phyloP scores from a whole-genome alignment of 257 asterid genomes.

The Gentiana macrophylla region DNA sequence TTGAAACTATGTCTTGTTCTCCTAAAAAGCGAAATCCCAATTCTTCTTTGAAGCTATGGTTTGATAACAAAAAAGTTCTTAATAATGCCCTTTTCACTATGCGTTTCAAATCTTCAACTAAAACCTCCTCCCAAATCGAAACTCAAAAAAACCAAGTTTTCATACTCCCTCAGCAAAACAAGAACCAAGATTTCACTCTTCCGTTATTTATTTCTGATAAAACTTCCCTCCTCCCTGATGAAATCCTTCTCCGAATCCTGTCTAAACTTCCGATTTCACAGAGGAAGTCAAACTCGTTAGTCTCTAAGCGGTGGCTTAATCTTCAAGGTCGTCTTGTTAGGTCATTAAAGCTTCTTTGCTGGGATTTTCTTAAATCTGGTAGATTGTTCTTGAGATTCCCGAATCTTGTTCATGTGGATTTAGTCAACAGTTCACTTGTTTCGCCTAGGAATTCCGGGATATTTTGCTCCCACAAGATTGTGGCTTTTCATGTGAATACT shows the following conservation, averaged over 20 bases:
- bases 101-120: slow-evolving; percentile 43
- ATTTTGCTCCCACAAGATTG: slow-evolving; percentile 25
- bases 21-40: slow-evolving; percentile 33
- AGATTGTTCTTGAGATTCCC: slow-evolving; percentile 67
- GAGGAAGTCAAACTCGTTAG: slow-evolving; percentile 45
- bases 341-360: slow-evolving; percentile 61
- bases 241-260: slow-evolving; percentile 51
- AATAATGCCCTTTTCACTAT: slow-evolving; percentile 46
- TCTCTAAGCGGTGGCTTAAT: slow-evolving; percentile 71
- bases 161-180: slow-evolving; percentile 17
- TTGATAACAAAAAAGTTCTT: slow-evolving; percentile 50
- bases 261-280: slow-evolving; percentile 50
- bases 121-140: slow-evolving; percentile 12
- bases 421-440: slow-evolving; percentile 37
- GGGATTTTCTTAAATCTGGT: slow-evolving; percentile 69
- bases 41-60: slow-evolving; percentile 39
- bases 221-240: slow-evolving; percentile 62
- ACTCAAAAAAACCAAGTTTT: slow-evolving; percentile 13
- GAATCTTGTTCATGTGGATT: slow-evolving; percentile 52
- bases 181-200: slow-evolving; percentile 28
- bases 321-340: slow-evolving; percentile 76
- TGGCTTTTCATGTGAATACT: slow-evolving; percentile 32
- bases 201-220: slow-evolving; percentile 39
- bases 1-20: slow-evolving; percentile 33
- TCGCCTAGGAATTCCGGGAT: slow-evolving; percentile 39